Base-by-base conservation (phyloP, 805 yeast species). In the Barnettozyma vustinii region DNA sequence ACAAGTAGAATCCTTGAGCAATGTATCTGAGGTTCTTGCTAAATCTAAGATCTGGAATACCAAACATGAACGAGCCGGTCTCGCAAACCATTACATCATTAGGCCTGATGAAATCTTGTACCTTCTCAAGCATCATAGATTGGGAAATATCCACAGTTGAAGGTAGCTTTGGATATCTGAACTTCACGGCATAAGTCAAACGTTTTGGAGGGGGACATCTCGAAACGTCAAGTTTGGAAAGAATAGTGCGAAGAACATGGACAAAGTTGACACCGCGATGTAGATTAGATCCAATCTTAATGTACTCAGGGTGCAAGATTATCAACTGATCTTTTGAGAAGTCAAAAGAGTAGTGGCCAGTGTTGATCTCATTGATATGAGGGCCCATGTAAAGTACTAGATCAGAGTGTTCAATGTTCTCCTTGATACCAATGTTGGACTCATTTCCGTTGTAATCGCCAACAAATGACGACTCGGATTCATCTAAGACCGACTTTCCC, bases 1-100 rank as follows among this genome's bases (percentile, higher is more conserved):
- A 87, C 8, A 90, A 78, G 62, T 84, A 91, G 61, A 84, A 87
- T 19, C 81, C 77, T 67, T 88, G 96, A 2, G 88, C 76, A 36
- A 83, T 70, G 46, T 73, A 69, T 45, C 69, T 70, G 26, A 76
- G 69, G 47, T 76, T 74, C 18, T 65, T 59, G 37, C 90, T 87
- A 50, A 91, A 76, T 55, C 70, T 68, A 32, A 84, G 62, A 59
- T 86, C 92, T 27, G 87, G 80, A 40, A 84, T 61, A 9, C 84
- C 91, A 69, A 88, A 89, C 73, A 84, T 81, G 61, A 87, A 78
- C 2, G 96, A 81, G 45, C 96, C 90, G 2, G 96, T 87, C 56
- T 91, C 97, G 47, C 81, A 77, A 37, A 91, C 73, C n/a, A 90
- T 61, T 19, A 81, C 74, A 63, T 90, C 97, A 56, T 80, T 75